Evolutionary conservation across 2,329 filamentous ascomycete species (phyloP).

Genomic region (Calonectria hawksworthii): DNA sequence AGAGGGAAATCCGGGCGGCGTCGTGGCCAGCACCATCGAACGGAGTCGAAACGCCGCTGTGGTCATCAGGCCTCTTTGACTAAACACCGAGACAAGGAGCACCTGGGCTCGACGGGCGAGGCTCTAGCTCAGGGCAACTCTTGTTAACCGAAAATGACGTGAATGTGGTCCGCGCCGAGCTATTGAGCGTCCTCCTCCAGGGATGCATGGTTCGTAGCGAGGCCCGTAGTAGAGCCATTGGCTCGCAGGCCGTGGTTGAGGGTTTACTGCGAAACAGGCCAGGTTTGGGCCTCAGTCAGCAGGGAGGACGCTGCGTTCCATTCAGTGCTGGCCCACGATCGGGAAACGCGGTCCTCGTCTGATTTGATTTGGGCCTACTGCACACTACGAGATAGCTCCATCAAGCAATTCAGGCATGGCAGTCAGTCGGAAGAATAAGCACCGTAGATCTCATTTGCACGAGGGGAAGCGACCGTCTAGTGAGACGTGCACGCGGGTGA

Average conservation of each 20-base stretch:
- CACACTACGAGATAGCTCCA: constrained; percentile 3
- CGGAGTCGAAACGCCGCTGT: constrained; percentile 24
- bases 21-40: neutral
- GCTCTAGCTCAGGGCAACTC: constrained; percentile 1
- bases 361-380: constrained; percentile 1
- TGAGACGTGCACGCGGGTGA: constrained; percentile 48
- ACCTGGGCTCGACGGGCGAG: neutral
- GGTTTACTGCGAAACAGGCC: constrained; percentile 20
- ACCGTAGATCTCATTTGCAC: constrained; percentile 40
- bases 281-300: constrained; percentile 8
- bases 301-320: neutral
- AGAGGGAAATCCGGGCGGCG: constrained; percentile 1
- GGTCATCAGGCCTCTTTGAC: neutral
- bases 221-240: constrained; percentile 25
- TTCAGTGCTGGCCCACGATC: neutral
- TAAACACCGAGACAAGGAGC: constrained; percentile 23
- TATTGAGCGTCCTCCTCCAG: constrained; percentile 10
- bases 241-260: constrained; percentile 6
- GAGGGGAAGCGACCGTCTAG: constrained; percentile 34
- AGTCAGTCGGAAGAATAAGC: constrained; percentile 27
- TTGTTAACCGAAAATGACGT: constrained; percentile 8
- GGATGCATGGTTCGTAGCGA: constrained; percentile 25
- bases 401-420: constrained; percentile 8
- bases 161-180: constrained; percentile 2
- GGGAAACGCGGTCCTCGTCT: neutral